Evolutionary conservation across 2,329 filamentous ascomycete genomes (phyloP), one percentile per base, ranked within the genome.

Genomic region (Tolypocladium nubicola): DNA sequence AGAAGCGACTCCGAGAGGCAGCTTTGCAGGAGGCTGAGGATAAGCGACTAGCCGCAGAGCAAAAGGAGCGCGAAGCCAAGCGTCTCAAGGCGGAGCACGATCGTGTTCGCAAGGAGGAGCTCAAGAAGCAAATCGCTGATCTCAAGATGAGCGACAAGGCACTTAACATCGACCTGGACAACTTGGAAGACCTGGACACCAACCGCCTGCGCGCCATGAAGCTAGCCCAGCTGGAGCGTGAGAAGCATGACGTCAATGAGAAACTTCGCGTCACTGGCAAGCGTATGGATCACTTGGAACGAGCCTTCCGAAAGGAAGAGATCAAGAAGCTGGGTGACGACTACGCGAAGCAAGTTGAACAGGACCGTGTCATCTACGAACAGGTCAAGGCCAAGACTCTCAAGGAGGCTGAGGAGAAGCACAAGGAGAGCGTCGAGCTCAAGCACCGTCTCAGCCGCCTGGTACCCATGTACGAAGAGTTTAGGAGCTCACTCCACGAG

Each of bases 191-290:
- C 63, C 82, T 97, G 58, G 92, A 97, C 73, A 89, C 86, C 72
- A 91, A 90, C 73, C 87, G 88, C 62, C 89, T 99, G 65, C 92
- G 94, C 71, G 88, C 89, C 64, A 88, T 99, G 77, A 97, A 97
- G 80, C 83, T 99, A 58, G 88, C 90, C 60, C 93, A 96, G 74
- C 84, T 99, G 13, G 94, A 97, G 77, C 92, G 93, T 66, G 94
- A 97, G 80, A 99, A 97, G 87, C 96, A 93, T 68, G 91, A 94
- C 69, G 86, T 97, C 64, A 90, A 89, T 62, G 91, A 97, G 75
- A 90, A 89, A 71, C 84, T 97, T 56, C 87, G 91, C 66, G 85
- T 96, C 66, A 95, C 92, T 60, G 90, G 88, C 72, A 97, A 97
- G 84, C 88, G 94, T 62, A 89, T 97, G 67, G 94, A 99, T 70